These are phyloP conservation scores for Nyctanthes arbortristis DNA, from an alignment of 257 asterid genomes.

Conservation along the genomic window DNA sequence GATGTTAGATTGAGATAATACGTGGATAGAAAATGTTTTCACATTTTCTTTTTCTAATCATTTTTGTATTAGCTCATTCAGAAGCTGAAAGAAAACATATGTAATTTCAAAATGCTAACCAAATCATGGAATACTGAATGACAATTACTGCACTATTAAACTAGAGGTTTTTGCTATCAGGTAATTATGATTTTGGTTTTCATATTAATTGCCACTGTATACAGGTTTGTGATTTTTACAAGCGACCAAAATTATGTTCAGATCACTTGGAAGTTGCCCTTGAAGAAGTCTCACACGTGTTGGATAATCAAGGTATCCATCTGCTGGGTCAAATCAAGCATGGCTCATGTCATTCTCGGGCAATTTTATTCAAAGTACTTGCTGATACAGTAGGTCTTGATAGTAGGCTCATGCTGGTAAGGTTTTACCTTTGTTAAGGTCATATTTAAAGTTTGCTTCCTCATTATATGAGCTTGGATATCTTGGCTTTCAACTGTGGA, in stretches of 20 bases:
- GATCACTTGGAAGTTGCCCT: slow-evolving; percentile 66
- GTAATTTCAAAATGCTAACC: too few species aligned
- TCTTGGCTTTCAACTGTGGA: slow-evolving; percentile 3
- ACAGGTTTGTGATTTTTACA: slow-evolving; percentile 78
- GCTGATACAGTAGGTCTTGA: slow-evolving; percentile 80
- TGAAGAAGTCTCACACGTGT: slow-evolving; percentile 75
- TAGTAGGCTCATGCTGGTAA: slow-evolving; percentile 83
- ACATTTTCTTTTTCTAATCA: too few species aligned
- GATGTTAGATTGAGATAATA: slow-evolving; percentile 10
- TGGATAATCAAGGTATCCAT: slow-evolving; percentile 77
- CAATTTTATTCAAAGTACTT: slow-evolving; percentile 93
- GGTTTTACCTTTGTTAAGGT: slow-evolving; percentile 33
- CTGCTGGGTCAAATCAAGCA: slow-evolving; percentile 82
- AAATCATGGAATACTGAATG: neutral
- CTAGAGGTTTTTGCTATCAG: slow-evolving; percentile 1
- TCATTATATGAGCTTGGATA: slow-evolving; percentile 11
- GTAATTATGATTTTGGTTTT: slow-evolving; percentile 6
- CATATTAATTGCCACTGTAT: slow-evolving; percentile 17
- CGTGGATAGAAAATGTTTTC: neutral
- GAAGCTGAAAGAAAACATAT: too few species aligned
- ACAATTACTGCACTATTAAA: neutral
- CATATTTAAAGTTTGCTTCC: slow-evolving; percentile 14
- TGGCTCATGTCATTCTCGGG: slow-evolving; percentile 78
- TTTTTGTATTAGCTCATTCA: too few species aligned
- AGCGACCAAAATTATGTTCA: slow-evolving; percentile 57